A percentile compares a stretch with the other conserved stretches of the same genome.
Evolutionary conservation across 2,329 filamentous ascomycete genomes (phyloP).

Genomic region (Xylariales sp.): DNA sequence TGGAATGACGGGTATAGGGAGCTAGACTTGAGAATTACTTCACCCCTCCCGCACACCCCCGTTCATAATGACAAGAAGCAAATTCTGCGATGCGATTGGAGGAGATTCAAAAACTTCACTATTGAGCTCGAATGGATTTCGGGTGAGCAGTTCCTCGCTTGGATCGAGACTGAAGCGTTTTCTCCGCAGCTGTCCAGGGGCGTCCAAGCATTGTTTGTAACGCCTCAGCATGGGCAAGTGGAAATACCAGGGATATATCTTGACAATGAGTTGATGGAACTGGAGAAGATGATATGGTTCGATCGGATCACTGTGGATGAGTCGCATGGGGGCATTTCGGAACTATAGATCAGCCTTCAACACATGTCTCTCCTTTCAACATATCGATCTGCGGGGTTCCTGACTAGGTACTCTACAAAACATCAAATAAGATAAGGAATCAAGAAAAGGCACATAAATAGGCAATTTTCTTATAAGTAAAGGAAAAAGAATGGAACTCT

Average conservation of each 20-base stretch:
- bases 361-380: too few species aligned
- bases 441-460: too few species aligned
- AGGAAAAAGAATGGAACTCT: too few species aligned
- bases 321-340: too few species aligned
- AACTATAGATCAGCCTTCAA: too few species aligned
- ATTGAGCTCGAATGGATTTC: slow-evolving; percentile 3
- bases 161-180: not conserved
- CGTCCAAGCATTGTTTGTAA: too few species aligned
- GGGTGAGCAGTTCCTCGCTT: slow-evolving; percentile 1
- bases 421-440: too few species aligned
- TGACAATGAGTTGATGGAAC: not conserved
- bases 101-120: not conserved
- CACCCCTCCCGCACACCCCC: not conserved
- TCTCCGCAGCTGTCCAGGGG: too few species aligned
- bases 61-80: not conserved
- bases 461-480: too few species aligned
- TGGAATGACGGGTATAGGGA: slow-evolving; percentile 1
- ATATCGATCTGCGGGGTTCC: too few species aligned
- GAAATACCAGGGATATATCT: not conserved
- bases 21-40: not conserved
- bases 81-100: not conserved
- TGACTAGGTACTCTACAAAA: too few species aligned
- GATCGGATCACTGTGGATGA: not conserved
- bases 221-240: not conserved
- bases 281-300: not conserved